Evolutionary conservation across 371 early-diverging fungal species (phyloP).

Genomic region (Apophysomyces elegans): DNA sequence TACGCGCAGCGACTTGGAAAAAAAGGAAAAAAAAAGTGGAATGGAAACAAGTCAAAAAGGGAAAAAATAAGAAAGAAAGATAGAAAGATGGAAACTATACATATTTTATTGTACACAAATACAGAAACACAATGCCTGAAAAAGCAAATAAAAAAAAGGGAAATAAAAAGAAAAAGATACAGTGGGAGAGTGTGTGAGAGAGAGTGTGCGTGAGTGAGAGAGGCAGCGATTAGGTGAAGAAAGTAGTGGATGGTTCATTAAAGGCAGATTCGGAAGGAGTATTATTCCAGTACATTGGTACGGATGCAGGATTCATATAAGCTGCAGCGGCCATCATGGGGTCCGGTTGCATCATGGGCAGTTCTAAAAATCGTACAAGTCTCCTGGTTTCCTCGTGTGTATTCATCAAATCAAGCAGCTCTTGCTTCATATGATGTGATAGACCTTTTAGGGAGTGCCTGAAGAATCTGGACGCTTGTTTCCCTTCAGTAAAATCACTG

Average conservation of each 20-base stretch:
- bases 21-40: neutral
- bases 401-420: slow-evolving; percentile 41
- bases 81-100: neutral
- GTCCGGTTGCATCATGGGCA: slow-evolving; percentile 5
- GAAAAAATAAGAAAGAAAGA: neutral
- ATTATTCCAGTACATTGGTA: neutral
- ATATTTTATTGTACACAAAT: slow-evolving; percentile 11
- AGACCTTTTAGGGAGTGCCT: slow-evolving; percentile 69
- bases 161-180: slow-evolving; percentile 3
- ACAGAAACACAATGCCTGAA: slow-evolving; percentile 1
- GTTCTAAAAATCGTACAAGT: slow-evolving; percentile 42
- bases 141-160: neutral
- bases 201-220: too few species aligned
- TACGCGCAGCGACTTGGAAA: slow-evolving; percentile 1
- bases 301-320: slow-evolving; percentile 11
- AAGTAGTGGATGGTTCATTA: slow-evolving; percentile 7
- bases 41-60: neutral
- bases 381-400: slow-evolving; percentile 45
- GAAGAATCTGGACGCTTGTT: slow-evolving; percentile 49
- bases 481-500: slow-evolving; percentile 58
- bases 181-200: neutral
- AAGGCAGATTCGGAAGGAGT: slow-evolving; percentile 2
- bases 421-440: slow-evolving; percentile 55
- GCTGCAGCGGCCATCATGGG: slow-evolving; percentile 11
- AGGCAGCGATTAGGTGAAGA: slow-evolving; percentile 1